Base-by-base conservation (phyloP, 2,329 filamentous ascomycete genomes). In the Colletotrichum falcatum region DNA sequence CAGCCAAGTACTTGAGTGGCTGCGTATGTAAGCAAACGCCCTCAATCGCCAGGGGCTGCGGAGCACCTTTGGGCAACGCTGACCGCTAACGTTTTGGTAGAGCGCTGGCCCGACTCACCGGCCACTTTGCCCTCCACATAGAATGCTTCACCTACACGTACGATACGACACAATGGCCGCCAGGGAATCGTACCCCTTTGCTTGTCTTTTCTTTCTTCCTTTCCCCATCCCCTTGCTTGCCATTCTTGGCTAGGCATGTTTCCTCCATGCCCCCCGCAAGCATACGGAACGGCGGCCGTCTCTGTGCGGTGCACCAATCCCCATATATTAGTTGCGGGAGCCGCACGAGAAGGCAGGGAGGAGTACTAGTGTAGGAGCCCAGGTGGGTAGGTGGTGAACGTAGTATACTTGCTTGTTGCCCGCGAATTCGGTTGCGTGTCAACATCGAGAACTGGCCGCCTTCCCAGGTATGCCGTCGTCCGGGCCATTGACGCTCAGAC, bases 21-120 rank as follows among this genome's bases (percentile, higher is more conserved):
- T 8, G 28, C 14, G 23, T 6, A 30, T 8, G 11, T 48, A 12
- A 9, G 44, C 20, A 23, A 42, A 39, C 2, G 33, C 48, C 46
- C 55, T 33, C 30, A 39, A 8, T n/a, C n/a, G 8, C 28, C 11
- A 28, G 42, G n/a, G 60, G 37, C 49, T 5, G 49, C 58, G 58
- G 64, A 49, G 37, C 58, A 63, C 63, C 63, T n/a, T 66, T 56
- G 63, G 63, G 44, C 49, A n/a, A 35, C 20, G 44, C 35, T 48
- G 44, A 23, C 56, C 12, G 64, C 58, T 39, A 67, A 67, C 20
- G 44, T 26, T 48, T 51, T 42, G 53, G 62, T 23, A 46, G 28
- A 28, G 58, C 58, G 35, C 26, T 51, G 59, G 23, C 26, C 44
- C n/a, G 8, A 66, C 46, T 69, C 33, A 55, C 54, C 48, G 66